These are phyloP conservation scores for Cytospora piceae DNA, from an alignment of 2,329 filamentous ascomycete genomes.

Conservation along the genomic window DNA sequence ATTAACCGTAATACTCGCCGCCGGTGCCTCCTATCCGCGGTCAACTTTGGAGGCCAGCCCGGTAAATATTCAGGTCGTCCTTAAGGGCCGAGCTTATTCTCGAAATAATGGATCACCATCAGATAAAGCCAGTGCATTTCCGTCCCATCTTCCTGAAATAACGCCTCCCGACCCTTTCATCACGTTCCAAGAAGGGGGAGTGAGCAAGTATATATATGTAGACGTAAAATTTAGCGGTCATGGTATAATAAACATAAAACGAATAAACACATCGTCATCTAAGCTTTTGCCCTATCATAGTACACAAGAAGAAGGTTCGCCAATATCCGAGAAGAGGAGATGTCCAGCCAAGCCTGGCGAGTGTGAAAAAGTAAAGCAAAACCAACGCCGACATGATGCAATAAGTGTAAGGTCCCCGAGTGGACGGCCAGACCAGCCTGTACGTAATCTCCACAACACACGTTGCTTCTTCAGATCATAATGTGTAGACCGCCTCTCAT, in stretches of 20 bases:
- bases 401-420: neutral
- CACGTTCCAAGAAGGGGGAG: neutral
- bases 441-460: no score
- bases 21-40: no score
- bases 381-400: conserved; percentile 1
- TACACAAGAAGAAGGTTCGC: neutral
- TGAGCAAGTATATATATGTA: neutral
- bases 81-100: no score
- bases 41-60: no score
- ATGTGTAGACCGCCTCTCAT: neutral
- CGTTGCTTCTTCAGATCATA: neutral
- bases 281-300: neutral
- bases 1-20: no score
- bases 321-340: conserved; percentile 3
- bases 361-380: neutral
- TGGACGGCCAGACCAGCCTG: neutral
- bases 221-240: neutral
- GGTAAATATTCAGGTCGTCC: no score
- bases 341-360: neutral
- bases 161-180: neutral
- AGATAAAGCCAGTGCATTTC: neutral
- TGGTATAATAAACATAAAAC: neutral
- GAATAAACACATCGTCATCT: neutral
- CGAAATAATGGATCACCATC: neutral
- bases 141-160: neutral